These are phyloP conservation scores for Pseudopyricularia javanii DNA, from an alignment of 2,329 filamentous ascomycete species.

Conservation along the genomic window DNA sequence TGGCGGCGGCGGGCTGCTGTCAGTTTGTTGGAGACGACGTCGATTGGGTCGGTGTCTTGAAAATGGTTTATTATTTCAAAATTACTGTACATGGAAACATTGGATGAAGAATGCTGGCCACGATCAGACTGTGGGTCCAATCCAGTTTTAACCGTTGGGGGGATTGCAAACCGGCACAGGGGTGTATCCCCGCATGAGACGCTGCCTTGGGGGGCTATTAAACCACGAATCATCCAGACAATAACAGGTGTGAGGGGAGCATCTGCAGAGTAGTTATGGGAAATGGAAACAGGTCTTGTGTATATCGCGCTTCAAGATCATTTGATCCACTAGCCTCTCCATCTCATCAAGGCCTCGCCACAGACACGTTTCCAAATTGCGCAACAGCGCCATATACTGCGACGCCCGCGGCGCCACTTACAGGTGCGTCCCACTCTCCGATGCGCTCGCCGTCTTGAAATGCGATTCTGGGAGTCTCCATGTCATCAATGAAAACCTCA, in stretches of 20 bases:
- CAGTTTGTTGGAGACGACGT: too few relatives aligned
- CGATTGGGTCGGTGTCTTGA: background rate
- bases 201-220: too few relatives aligned
- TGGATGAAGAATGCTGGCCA: background rate
- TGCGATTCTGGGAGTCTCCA: background rate
- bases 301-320: too few relatives aligned
- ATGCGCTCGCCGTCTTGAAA: background rate
- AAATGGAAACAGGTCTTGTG: too few relatives aligned
- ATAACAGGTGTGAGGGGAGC: too few relatives aligned
- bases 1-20: background rate
- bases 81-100: background rate
- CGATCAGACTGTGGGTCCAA: background rate
- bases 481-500: background rate
- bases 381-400: background rate
- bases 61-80: background rate
- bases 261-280: too few relatives aligned
- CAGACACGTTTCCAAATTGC: background rate
- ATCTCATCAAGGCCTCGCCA: background rate
- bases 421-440: background rate
- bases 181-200: background rate
- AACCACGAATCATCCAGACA: too few relatives aligned
- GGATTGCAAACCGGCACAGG: background rate
- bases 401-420: background rate
- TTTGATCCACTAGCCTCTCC: background rate
- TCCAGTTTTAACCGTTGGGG: background rate